Evolutionary conservation across 352 stramenopile species (phyloP), one percentile per base, ranked within the genome.

Genomic region (Phytopythium chamaehyphon): DNA sequence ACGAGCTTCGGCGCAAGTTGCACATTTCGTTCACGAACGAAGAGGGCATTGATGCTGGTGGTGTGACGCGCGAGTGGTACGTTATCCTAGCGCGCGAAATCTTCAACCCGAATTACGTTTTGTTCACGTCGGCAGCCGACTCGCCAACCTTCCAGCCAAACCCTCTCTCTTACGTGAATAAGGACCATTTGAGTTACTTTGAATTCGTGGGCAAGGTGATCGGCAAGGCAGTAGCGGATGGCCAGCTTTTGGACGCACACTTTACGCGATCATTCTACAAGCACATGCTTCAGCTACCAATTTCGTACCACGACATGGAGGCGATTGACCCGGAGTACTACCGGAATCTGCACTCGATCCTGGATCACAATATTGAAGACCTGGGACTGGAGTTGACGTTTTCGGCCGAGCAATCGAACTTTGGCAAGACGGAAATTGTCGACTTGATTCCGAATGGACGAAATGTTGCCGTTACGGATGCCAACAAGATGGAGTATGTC

Each of bases 71-170:
- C 42, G 97, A 99, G 79, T 99, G 98, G 77, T 98, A 99, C 71
- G 95, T 95, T 59, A 99, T 99, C 69, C 69, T 99, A 26, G 95
- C 97, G 3, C 97, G 98, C 59, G 97, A 99, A 70, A 99, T 99
- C 61, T 99, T 99, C 76, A 99, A 99, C 71, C 96, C 97, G 44
- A 99, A 99, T 68, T 99, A 99, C 73, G 96, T 97, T 51, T 71
- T 99, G 1, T 99, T 99, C 76, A 99, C 96, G 39, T 98, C 96
- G 18, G 97, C 96, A 4, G 96, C 97, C 21, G 98, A 99, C 75
- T 98, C 96, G 11, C 96, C 95, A 44, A 99, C 97, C 9, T 99
- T 99, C 72, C 97, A 99, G 67, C 97, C 97, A 6, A 99, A 99
- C 69, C 95, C 96, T 46, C 84, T 99, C 33, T 99, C 95, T 47